Evolutionary conservation across 768 basidiomycete genomes (phyloP), one percentile per base, ranked within the genome.

Genomic region (Gymnopilus junonius): DNA sequence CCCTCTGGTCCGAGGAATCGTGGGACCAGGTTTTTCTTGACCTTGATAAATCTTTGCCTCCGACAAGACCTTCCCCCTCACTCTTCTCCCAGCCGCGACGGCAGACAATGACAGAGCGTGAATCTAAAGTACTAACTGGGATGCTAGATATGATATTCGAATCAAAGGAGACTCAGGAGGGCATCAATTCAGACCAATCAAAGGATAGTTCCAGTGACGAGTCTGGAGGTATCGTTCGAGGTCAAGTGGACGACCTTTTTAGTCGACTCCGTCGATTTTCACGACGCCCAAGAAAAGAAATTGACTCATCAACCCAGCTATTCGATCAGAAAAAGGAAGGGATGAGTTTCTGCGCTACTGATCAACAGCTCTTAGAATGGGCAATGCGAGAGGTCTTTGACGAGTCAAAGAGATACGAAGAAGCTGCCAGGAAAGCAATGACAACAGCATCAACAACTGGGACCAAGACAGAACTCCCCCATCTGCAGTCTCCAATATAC

Each of bases 81-180:
- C 20, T 58, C 20, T 54, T 55, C 39, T 40, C 58, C 54, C 29
- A 31, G 34, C 48, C 43, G 23, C 65, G 55, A 27, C 66, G 66
- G 10, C 66, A 67, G 46, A 63, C 66, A 20, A 55, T 67, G 59
- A 61, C 66, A 23, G 86, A 86, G 0, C 82, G 83, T 46, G 92
- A 93, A 76, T 80, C 83, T 61, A 81, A 70, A 61, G 85, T 85
- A 4, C 89, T 93, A 66, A 85, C 90, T 68, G 87, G 88, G 31
- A 89, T 93, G 84, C 91, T 93, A 67, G 81, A 86, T 67, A 74
- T 89, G 75, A 86, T 93, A 37, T 91, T 92, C 71, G 79, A 85
- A n/a, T 62, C 58, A 12, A 63, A 62, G 39, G 61, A 63, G 15
- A 34, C 31, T 2, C 42, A 20, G 11, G 31, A 37, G 3, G 50